phyloP scores from a whole-genome alignment of 1,284 basidiomycete genomes.

The Cystobasidium slooffiae region DNA sequence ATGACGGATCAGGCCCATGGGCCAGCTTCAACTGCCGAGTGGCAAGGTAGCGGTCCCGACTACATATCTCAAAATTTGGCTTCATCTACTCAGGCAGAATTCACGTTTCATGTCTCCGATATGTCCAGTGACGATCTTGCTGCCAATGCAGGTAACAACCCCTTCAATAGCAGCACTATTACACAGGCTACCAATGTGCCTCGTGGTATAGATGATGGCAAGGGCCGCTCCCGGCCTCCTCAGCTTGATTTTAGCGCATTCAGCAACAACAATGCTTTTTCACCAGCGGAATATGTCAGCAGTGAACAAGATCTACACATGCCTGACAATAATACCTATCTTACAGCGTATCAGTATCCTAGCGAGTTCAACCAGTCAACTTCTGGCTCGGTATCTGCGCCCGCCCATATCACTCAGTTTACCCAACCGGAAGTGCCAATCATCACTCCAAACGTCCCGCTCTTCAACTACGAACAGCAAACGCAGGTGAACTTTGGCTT shows the following conservation, averaged over 20 bases:
- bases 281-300: neutral
- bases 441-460: neutral
- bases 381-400: conserved; percentile 16
- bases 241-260: conserved; percentile 22
- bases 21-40: neutral
- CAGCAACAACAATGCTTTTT: conserved; percentile 20
- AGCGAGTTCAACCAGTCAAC: neutral
- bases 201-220: neutral
- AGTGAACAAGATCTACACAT: neutral
- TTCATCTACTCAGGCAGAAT: neutral
- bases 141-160: neutral
- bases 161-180: neutral
- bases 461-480: conserved; percentile 9
- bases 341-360: conserved; percentile 1
- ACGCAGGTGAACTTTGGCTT: neutral
- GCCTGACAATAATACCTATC: neutral
- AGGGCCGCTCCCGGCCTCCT: conserved; percentile 10
- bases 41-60: neutral
- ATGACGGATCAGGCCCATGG: neutral
- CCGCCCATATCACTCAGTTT: conserved; percentile 15
- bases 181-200: neutral
- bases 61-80: neutral
- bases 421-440: conserved; percentile 9
- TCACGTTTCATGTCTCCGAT: conserved; percentile 9
- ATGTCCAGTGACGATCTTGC: neutral